phyloP scores from a whole-genome alignment of 1,284 basidiomycete genomes.

The Tremellales sp. region DNA sequence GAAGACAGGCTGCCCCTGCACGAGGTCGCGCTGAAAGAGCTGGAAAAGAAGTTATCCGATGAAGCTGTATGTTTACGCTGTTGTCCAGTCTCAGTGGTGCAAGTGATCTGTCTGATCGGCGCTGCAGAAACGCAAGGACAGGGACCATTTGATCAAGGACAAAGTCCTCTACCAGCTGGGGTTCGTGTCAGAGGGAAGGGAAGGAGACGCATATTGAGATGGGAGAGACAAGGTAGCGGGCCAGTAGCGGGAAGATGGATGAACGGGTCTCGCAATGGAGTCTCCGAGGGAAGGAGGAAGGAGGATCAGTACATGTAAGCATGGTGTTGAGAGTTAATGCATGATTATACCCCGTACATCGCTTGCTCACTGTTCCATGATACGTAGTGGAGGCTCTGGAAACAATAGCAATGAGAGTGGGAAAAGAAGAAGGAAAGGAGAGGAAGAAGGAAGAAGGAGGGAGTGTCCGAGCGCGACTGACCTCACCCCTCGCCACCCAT shows the following conservation, averaged over 20 bases:
- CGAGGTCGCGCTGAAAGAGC: constrained; percentile 64
- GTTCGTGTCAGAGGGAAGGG: constrained; percentile 46
- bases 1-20: constrained; percentile 82
- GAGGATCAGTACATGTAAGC: constrained; percentile 1
- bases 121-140: constrained; percentile 40
- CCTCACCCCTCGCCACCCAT: no score
- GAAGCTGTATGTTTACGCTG: constrained; percentile 50
- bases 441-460: background rate
- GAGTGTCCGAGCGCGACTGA: background rate
- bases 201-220: constrained; percentile 48
- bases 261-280: background rate
- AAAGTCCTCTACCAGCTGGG: constrained; percentile 42
- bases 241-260: constrained; percentile 5
- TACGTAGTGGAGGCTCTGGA: no score
- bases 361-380: no score
- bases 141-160: constrained; percentile 40
- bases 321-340: no score
- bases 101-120: background rate
- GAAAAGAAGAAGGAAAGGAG: background rate
- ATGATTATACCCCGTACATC: no score
- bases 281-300: background rate
- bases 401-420: background rate
- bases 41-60: constrained; percentile 68
- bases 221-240: background rate
- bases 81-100: background rate